phyloP scores from a whole-genome alignment of 2,329 filamentous ascomycete species.

The Chaetomiaceae sp. region DNA sequence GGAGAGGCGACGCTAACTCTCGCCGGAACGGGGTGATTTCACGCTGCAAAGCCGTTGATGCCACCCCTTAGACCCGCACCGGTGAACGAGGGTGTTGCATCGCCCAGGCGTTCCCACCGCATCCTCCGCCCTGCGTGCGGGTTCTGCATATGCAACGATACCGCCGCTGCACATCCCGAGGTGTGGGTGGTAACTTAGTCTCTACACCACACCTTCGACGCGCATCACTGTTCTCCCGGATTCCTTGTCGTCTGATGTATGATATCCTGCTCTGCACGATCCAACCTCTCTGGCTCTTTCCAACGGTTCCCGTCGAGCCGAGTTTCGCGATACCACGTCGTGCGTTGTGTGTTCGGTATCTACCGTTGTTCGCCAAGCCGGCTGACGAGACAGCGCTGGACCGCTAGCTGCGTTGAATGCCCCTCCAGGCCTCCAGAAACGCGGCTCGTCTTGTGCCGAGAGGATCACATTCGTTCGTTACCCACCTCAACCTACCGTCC shows the following conservation, averaged over 20 bases:
- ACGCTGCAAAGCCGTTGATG: conserved; percentile 17
- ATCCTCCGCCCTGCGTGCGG: conserved; percentile 1
- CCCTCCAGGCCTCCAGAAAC: not conserved
- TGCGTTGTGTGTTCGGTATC: not conserved
- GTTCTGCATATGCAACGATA: not conserved
- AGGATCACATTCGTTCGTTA: not conserved
- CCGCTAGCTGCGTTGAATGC: not conserved
- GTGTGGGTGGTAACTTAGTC: too few relatives aligned
- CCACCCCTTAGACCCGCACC: conserved; percentile 17
- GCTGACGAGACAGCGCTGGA: not conserved
- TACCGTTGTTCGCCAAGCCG: not conserved
- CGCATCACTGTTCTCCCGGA: not conserved
- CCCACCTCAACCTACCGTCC: too few relatives aligned
- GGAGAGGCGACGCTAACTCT: not conserved
- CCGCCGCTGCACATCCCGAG: conserved; percentile 3
- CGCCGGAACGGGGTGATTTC: conserved; percentile 3
- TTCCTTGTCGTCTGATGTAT: conserved; percentile 2
- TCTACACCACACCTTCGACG: too few relatives aligned
- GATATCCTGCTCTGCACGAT: not conserved
- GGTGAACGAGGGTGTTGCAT: conserved; percentile 16
- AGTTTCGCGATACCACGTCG: not conserved
- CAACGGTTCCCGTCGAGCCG: not conserved
- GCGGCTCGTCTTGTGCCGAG: not conserved
- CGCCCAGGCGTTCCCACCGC: not conserved
- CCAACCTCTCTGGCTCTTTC: not conserved